Base-by-base conservation (phyloP, 2,329 filamentous ascomycete species). In the Fusarium robinianum region DNA sequence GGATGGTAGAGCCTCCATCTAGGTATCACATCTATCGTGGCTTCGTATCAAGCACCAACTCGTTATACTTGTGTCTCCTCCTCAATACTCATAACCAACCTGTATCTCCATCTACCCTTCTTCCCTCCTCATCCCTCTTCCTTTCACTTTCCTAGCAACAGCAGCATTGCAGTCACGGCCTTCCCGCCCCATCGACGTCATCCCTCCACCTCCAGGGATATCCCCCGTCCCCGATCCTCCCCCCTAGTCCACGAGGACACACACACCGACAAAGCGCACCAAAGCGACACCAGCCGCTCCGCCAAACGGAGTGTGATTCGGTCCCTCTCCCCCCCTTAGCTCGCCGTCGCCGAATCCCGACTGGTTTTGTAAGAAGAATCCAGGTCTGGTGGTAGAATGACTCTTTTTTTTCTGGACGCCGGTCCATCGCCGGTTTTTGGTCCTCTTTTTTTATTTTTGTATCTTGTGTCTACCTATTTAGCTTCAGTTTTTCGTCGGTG, bases 151-250 rank as follows among this genome's bases (percentile, higher is more conserved):
- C 4, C 29, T 11, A 10, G 15, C 8, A 9, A 17, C 18, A 31
- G 21, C 26, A 29, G 11, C n/a, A 5, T 37, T 26, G 4, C 19
- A 17, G 17, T 34, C 27, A 41, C 30, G 18, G 14, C 27, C 34
- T 30, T 22, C 23, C 21, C 15, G 12, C 21, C 6, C 35, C 30
- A 31, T 48, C n/a, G n/a, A 53, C 50, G 47, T 53, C 50, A 53
- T 53, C 27, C 31, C 32, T n/a, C 26, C 25, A 26, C 12, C 24
- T 12, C 15, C 50, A 36, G 23, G 50, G 39, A 51, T 43, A 51
- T 44, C 50, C 50, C 50, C 44, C 31, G n/a, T n/a, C n/a, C n/a
- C n/a, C n/a, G n/a, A n/a, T n/a, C n/a, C n/a, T n/a, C n/a, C n/a
- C n/a, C n/a, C n/a, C n/a, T n/a, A n/a, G n/a, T n/a, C n/a, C 50